Evolutionary conservation across 139 green algal species (phyloP).

Genomic region (Dunaliella sp.): DNA sequence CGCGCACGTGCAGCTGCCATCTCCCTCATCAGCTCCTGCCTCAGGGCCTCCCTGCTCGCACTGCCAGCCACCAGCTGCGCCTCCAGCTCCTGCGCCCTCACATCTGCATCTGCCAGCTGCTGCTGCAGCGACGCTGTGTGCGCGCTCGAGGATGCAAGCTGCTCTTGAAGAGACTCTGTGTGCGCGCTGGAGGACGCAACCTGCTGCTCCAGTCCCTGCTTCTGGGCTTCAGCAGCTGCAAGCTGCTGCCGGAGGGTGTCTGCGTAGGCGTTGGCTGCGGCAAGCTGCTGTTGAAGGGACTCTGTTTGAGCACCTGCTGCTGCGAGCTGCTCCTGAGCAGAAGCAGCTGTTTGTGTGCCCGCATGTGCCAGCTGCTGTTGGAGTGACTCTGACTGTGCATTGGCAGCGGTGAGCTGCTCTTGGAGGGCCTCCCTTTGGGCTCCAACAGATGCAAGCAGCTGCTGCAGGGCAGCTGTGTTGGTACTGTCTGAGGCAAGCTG

Average conservation of each 20-base stretch:
- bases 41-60: not conserved
- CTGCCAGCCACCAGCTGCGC: not conserved
- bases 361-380: not conserved
- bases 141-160: not conserved
- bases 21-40: not conserved
- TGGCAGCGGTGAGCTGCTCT: not conserved
- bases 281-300: not conserved
- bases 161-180: not conserved
- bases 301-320: not conserved
- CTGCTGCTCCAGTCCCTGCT: not conserved
- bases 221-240: not conserved
- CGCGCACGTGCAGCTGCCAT: not conserved
- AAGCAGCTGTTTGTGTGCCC: not conserved
- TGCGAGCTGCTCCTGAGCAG: not conserved
- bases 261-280: not conserved
- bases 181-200: not conserved
- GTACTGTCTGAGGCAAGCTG: not conserved
- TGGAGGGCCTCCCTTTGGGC: not conserved
- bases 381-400: not conserved
- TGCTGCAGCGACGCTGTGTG: not conserved
- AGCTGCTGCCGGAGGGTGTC: not conserved
- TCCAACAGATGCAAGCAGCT: not conserved
- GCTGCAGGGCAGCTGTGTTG: not conserved
- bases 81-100: not conserved
- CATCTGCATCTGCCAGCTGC: not conserved